phyloP scores from a whole-genome alignment of 1,284 basidiomycete genomes.

The Cryptococcus maquisensis region DNA sequence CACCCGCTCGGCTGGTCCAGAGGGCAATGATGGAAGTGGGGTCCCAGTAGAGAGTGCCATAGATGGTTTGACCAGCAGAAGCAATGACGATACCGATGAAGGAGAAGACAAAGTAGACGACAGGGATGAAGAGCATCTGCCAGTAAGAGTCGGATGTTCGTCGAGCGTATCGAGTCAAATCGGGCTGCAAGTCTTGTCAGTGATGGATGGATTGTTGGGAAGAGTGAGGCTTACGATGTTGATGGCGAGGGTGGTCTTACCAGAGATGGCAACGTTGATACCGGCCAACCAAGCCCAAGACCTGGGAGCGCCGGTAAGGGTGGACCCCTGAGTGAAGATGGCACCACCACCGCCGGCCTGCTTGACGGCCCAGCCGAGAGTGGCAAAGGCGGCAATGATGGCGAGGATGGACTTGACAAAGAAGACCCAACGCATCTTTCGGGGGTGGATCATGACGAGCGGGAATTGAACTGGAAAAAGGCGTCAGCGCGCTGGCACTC shows the following conservation, averaged over 20 bases:
- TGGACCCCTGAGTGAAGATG: constrained; percentile 48
- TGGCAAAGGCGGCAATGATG: constrained; percentile 60
- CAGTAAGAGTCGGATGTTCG: constrained; percentile 45
- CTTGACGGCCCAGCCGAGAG: constrained; percentile 57
- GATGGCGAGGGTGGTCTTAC: constrained; percentile 47
- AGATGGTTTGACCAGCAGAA: constrained; percentile 37
- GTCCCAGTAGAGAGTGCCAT: constrained; percentile 47
- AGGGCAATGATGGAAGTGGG: constrained; percentile 58
- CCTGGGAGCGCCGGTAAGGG: constrained; percentile 19
- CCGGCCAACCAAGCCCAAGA: constrained; percentile 71
- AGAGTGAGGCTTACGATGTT: constrained; percentile 36
- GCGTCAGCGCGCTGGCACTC: background rate
- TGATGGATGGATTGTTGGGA: constrained; percentile 54
- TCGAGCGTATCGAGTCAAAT: constrained; percentile 37
- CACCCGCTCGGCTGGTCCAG: constrained; percentile 57
- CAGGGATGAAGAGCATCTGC: constrained; percentile 37
- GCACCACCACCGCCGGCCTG: constrained; percentile 56
- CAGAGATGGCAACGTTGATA: constrained; percentile 64
- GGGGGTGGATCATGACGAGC: constrained; percentile 68
- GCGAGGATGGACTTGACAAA: constrained; percentile 61
- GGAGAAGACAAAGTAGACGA: constrained; percentile 40
- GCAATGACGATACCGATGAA: constrained; percentile 54
- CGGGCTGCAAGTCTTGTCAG: constrained; percentile 18
- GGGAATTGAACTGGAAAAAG: constrained; percentile 50
- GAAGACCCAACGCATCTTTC: constrained; percentile 69